Base-by-base conservation (phyloP, 2,329 filamentous ascomycete genomes). In the Chrysoporthe austroafricana region DNA sequence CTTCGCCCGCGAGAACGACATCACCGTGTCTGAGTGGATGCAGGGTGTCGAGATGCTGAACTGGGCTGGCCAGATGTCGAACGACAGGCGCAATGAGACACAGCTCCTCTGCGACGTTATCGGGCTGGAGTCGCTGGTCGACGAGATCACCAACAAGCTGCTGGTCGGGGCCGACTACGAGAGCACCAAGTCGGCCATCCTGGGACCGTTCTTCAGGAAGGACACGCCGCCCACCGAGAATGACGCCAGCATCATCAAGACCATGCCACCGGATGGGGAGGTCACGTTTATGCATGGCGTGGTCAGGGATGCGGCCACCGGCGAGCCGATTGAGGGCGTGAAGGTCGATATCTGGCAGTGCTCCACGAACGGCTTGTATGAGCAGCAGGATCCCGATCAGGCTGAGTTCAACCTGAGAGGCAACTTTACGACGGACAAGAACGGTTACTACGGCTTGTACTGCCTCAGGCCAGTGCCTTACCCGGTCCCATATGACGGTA, bases 191-290 rank as follows among this genome's bases (percentile, higher is more conserved):
- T 91, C 91, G 4, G 89, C 93, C 52, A 93, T 97, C 71, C 85
- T 97, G 0, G 93, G 93, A 0, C 93, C 93, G 1, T 97, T 97
- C 81, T 96, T 92, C 87, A 86, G 92, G 6, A 84, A 88, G 56
- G 85, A 94, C 72, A 88, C 92, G 0, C 92, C 93, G 5, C 80
- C 85, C 67, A 85, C 90, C 59, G 79, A 87, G n/a, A 91, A 91
- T 74, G 93, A 91, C 62, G 86, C 84, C 58, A 89, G 83, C 73
- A 92, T 96, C 70, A 83, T 89, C 26, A 81, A 80, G 66, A 76
- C 84, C 70, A 82, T 81, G 70, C 85, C 85, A 6, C 67, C 78
- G 63, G 81, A 82, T 66, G 80, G 75, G 16, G 73, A 91, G 70
- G 79, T 88, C 39, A 84, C 85, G 3, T 87, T 84, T 73, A 89